phyloP scores from a whole-genome alignment of 495 filamentous ascomycete species.

The Aspergillus wentii region DNA sequence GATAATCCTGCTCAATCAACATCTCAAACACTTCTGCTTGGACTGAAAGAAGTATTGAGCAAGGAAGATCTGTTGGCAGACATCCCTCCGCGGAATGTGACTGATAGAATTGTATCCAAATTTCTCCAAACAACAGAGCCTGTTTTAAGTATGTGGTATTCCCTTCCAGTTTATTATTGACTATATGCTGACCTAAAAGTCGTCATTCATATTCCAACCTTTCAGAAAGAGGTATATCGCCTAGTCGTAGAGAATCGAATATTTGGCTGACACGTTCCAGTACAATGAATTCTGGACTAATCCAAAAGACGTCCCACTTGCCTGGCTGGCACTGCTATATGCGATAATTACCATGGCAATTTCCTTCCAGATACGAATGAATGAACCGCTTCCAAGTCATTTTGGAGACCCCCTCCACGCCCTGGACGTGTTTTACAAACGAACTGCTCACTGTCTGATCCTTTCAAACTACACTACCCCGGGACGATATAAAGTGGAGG shows the following conservation, averaged over 20 bases:
- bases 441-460: slow-evolving; percentile 27
- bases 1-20: too few species aligned
- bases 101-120: slow-evolving; percentile 40
- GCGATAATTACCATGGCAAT: slow-evolving; percentile 27
- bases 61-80: slow-evolving; percentile 35
- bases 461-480: slow-evolving; percentile 31
- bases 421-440: slow-evolving; percentile 21
- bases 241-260: too few species aligned
- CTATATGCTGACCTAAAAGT: too few species aligned
- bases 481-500: slow-evolving; percentile 30
- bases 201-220: slow-evolving; percentile 40
- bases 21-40: slow-evolving; percentile 39
- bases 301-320: slow-evolving; percentile 24
- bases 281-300: slow-evolving; percentile 34
- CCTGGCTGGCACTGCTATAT: slow-evolving; percentile 36
- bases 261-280: too few species aligned
- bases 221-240: slow-evolving; percentile 23
- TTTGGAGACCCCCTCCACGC: slow-evolving; percentile 11
- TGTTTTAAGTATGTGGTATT: slow-evolving; percentile 22
- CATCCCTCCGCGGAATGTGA: slow-evolving; percentile 34
- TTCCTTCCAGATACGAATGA: slow-evolving; percentile 22
- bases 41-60: slow-evolving; percentile 22
- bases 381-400: slow-evolving; percentile 20
- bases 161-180: not conserved
- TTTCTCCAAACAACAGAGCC: slow-evolving; percentile 43